Evolutionary conservation across 179 eudicot species (phyloP), one percentile per base, ranked within the genome.

Genomic region (Patellifolia procumbens): DNA sequence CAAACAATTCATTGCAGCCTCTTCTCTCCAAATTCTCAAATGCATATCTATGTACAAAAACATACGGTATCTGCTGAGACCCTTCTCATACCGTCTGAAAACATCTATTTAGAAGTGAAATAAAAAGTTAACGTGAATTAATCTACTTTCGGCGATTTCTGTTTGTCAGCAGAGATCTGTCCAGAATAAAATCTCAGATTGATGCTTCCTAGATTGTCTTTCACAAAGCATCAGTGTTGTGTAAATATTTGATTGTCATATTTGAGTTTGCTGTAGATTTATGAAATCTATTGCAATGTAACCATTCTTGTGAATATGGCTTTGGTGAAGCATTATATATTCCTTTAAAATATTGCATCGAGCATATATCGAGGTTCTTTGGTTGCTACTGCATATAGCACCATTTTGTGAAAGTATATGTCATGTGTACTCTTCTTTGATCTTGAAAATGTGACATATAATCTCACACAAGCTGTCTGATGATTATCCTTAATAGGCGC

Each of bases 401-500:
- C 13, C 48, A 26, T 60, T 11, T 1, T 31, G 39, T 2, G 4
- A 16, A 26, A 46, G 2, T 46, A 32, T n/a, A n/a, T 37, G 39
- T 37, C 31, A 58, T 68, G 16, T 68, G 58, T 69, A 26, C 32
- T n/a, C n/a, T n/a, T n/a, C n/a, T 12, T 59, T 1, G 43, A 32
- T 61, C 32, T 70, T 60, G 61, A 51, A 16, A 70, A 34, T 48
- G 45, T 74, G 45, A 70, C 28, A 37, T 62, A 69, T 70, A 58
- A 19, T 62, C 69, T 77, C 63, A 68, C 73, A 45, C 59, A 7
- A n/a, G 52, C 26, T 28, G 43, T 81, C 42, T 53, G 22, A n/a
- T 63, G n/a, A 63, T 83, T 28, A 73, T 76, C 76, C 78, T 63
- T 72, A 81, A 80, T 91, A 93, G 97, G 97, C 97, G 72, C 99